phyloP scores from a whole-genome alignment of 202 grass and related monocot species.

The Hordeum pubiflorum region DNA sequence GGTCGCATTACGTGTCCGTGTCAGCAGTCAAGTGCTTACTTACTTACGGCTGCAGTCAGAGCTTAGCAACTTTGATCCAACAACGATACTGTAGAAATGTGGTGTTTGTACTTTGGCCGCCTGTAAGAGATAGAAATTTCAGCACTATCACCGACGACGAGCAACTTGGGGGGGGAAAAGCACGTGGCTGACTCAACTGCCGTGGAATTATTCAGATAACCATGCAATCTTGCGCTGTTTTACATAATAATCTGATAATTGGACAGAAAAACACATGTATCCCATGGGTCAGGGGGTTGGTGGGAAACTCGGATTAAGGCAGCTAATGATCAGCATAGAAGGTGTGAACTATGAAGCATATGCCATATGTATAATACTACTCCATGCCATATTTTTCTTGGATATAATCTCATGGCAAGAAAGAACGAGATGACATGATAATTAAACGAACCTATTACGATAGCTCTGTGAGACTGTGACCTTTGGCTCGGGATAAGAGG shows the following conservation, averaged over 20 bases:
- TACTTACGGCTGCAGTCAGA: not conserved
- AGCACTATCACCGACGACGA: not conserved
- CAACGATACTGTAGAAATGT: not conserved
- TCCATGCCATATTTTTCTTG: not conserved
- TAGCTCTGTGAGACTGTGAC: not conserved
- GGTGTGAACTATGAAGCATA: constrained; percentile 27
- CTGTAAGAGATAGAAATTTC: not conserved
- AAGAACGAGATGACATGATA: too few species aligned
- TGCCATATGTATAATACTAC: not conserved
- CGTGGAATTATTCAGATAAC: not conserved
- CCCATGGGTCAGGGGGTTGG: not conserved
- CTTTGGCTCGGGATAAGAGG: constrained; percentile 9
- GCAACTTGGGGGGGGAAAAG: not conserved
- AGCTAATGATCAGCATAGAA: not conserved
- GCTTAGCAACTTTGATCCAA: not conserved
- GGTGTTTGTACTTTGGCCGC: not conserved
- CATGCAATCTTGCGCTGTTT: not conserved
- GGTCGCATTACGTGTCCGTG: too few species aligned
- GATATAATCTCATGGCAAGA: too few species aligned
- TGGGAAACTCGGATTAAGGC: not conserved
- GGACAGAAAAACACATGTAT: not conserved
- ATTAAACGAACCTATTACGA: not conserved
- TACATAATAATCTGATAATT: not conserved
- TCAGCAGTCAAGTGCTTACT: not conserved
- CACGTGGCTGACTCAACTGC: constrained; percentile 30